phyloP scores from a whole-genome alignment of 208 protist species.

The Leishmania gerbilli region DNA sequence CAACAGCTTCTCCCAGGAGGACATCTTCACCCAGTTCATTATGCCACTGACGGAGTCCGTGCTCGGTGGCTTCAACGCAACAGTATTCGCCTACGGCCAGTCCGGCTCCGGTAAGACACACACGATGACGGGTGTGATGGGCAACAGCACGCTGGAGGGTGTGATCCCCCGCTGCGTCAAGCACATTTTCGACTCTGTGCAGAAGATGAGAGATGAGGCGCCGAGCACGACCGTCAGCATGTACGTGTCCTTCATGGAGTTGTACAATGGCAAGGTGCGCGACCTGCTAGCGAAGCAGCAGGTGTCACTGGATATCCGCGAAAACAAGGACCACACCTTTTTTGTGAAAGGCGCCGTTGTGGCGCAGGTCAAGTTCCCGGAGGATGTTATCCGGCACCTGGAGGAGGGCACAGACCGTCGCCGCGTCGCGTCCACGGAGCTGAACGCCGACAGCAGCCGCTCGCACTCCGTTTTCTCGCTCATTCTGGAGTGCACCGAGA shows the following conservation, averaged over 20 bases:
- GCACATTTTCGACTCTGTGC: constrained; percentile 79
- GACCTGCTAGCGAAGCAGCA: constrained; percentile 89
- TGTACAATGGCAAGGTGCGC: constrained; percentile 91
- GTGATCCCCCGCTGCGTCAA: constrained; percentile 81
- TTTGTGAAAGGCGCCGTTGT: constrained; percentile 79
- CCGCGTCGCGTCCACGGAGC: constrained; percentile 77
- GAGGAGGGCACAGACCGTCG: constrained; percentile 89
- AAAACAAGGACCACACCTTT: constrained; percentile 86
- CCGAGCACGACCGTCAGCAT: constrained; percentile 59
- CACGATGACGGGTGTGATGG: constrained; percentile 90
- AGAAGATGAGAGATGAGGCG: constrained; percentile 39
- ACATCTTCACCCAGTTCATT: constrained; percentile 90
- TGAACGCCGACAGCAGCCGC: constrained; percentile 91
- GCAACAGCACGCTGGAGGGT: constrained; percentile 59
- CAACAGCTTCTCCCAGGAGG: constrained; percentile 86
- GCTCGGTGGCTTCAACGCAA: constrained; percentile 92
- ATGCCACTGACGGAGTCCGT: constrained; percentile 87
- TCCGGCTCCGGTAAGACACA: constrained; percentile 95
- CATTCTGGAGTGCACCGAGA: constrained; percentile 78
- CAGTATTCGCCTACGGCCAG: constrained; percentile 96
- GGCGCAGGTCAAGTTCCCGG: constrained; percentile 74
- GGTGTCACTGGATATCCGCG: constrained; percentile 77
- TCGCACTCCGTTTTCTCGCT: constrained; percentile 93
- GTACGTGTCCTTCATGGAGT: constrained; percentile 85
- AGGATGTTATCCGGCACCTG: constrained; percentile 80